Percentiles rank a stretch among this genome's conserved stretches.
Evolutionary conservation across 2,329 filamentous ascomycete species (phyloP).

Genomic region (Beauveria sp.): DNA sequence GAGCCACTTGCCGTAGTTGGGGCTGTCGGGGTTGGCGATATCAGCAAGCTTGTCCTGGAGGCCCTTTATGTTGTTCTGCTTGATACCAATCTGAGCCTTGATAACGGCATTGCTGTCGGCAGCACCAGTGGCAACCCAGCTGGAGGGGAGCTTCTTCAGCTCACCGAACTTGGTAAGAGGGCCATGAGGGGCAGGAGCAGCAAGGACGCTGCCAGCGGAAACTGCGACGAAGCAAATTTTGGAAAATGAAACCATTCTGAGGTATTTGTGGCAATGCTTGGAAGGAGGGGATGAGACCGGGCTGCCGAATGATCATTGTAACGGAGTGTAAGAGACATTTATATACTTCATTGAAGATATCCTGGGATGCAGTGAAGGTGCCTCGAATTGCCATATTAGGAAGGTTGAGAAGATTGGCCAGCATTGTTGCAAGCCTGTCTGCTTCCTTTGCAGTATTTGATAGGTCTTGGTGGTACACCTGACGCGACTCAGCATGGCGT

Average conservation of each 20-base stretch:
- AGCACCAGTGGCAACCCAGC: slow-evolving; percentile 1
- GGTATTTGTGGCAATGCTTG: background rate
- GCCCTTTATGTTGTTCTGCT: slow-evolving; percentile 18
- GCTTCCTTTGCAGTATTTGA: background rate
- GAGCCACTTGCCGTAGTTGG: slow-evolving; percentile 21
- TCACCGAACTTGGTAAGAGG: slow-evolving; percentile 9
- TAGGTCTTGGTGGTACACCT: background rate
- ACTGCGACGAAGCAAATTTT: slow-evolving; percentile 10
- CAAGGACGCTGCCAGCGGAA: background rate
- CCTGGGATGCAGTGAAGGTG: background rate
- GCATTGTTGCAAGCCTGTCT: background rate
- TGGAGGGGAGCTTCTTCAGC: background rate
- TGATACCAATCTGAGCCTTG: slow-evolving; percentile 12
- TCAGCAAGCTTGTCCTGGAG: slow-evolving; percentile 19
- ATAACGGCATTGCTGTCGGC: slow-evolving; percentile 3
- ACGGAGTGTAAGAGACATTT: background rate
- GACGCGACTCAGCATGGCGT: background rate
- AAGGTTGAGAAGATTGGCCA: background rate
- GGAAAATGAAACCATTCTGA: slow-evolving; percentile 11
- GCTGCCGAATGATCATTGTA: background rate
- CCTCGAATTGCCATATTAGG: background rate
- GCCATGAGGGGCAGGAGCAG: slow-evolving; percentile 1
- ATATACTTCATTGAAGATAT: background rate
- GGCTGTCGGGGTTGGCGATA: slow-evolving; percentile 20
- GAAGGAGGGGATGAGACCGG: background rate